A percentile compares a stretch with the other conserved stretches of the same genome.
Conservation (phyloP, 768 basidiomycete genomes). For the Naganishia randhawae region DNA sequence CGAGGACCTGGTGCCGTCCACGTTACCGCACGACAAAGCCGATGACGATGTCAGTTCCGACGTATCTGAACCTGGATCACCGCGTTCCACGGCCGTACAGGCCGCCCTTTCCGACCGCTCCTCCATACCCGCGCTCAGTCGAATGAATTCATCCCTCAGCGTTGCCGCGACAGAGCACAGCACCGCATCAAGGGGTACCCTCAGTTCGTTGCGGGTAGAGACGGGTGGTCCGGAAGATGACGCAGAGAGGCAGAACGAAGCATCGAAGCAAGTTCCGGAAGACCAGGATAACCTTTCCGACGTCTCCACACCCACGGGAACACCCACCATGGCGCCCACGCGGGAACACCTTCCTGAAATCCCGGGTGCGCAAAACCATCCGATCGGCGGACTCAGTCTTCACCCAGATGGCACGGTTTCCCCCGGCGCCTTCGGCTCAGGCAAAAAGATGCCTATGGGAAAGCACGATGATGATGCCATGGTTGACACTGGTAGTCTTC, state of each 20-base stretch:
- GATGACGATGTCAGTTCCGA: not conserved
- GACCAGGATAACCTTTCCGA: conserved; percentile 19
- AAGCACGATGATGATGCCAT: not conserved
- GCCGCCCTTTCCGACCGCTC: not conserved
- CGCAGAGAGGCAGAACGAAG: not conserved
- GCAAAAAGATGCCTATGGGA: conserved; percentile 3
- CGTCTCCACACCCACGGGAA: conserved; percentile 11
- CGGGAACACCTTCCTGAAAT: conserved; percentile 8
- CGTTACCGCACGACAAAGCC: conserved; percentile 1
- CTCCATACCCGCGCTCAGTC: not conserved
- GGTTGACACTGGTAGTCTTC: not conserved
- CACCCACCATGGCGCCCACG: not conserved
- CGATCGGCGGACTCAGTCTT: conserved; percentile 1
- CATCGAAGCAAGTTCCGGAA: not conserved
- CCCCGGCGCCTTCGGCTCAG: not conserved
- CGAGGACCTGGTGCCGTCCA: conserved; percentile 5
- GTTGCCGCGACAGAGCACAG: not conserved
- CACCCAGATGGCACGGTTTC: conserved; percentile 6
- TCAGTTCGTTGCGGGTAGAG: conserved; percentile 7
- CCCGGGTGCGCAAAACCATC: not conserved
- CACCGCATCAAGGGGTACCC: not conserved
- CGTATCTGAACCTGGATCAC: not conserved
- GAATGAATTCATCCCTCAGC: not conserved
- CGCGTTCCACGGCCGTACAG: conserved; percentile 1
- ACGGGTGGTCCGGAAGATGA: conserved; percentile 8